Conservation (phyloP, 75 land plant species). For the Cupressus sempervirens region DNA sequence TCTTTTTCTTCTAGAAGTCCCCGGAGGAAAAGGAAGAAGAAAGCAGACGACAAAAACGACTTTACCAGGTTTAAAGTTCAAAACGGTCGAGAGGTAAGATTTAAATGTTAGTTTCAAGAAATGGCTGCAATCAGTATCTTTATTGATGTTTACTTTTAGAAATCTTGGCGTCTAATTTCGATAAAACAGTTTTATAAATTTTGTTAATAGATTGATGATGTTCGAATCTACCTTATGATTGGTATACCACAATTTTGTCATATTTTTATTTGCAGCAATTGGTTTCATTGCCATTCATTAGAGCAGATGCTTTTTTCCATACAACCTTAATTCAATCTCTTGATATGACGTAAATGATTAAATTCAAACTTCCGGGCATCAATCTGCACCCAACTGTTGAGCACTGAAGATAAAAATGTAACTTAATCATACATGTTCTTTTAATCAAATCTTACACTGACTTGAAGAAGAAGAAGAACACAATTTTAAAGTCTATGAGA, state of each 20-base stretch:
- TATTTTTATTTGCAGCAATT: not conserved
- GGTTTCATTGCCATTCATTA: not conserved
- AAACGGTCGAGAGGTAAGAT: slow-evolving; percentile 49
- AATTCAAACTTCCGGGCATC: too few species aligned
- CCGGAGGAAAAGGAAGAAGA: slow-evolving; percentile 15
- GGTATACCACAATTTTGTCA: not conserved
- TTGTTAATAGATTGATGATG: not conserved
- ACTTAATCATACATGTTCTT: too few species aligned
- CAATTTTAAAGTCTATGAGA: too few species aligned
- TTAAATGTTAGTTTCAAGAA: too few species aligned
- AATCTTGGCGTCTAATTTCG: not conserved
- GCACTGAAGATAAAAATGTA: too few species aligned
- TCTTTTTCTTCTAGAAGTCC: not conserved
- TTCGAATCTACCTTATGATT: not conserved
- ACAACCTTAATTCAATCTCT: too few species aligned
- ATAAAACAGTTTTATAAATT: not conserved
- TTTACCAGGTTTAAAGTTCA: slow-evolving; percentile 37
- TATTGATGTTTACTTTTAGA: too few species aligned
- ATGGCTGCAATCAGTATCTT: not conserved
- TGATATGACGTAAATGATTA: too few species aligned
- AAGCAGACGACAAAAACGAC: slow-evolving; percentile 11
- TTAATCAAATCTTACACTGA: too few species aligned
- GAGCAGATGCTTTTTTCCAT: not conserved
- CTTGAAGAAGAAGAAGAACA: too few species aligned
- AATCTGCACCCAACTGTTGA: too few species aligned